phyloP scores from a whole-genome alignment of 768 basidiomycete species.

The Kwoniella dendrophila region DNA sequence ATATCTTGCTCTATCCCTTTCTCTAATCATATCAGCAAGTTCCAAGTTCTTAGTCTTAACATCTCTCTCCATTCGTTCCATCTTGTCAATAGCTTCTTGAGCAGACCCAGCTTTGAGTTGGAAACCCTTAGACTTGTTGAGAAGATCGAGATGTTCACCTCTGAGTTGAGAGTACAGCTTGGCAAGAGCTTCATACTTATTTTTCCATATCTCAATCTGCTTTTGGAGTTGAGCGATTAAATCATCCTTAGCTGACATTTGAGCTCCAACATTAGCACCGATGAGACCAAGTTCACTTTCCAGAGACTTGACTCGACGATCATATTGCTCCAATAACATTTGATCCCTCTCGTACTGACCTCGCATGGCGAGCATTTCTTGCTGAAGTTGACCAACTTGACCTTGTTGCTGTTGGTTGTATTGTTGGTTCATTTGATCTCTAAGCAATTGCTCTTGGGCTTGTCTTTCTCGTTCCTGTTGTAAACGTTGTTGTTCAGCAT shows the following conservation, averaged over 20 bases:
- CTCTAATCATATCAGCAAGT: conserved; percentile 97
- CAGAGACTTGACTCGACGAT: conserved; percentile 90
- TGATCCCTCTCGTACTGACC: conserved; percentile 98
- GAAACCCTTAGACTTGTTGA: conserved; percentile 94
- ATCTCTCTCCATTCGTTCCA: conserved; percentile 99
- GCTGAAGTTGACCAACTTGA: conserved; percentile 80
- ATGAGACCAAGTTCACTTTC: conserved; percentile 83
- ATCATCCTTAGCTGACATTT: conserved; percentile 89
- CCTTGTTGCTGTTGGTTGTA: conserved; percentile 66
- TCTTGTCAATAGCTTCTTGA: conserved; percentile 94
- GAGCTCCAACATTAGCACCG: conserved; percentile 74
- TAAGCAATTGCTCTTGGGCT: conserved; percentile 79
- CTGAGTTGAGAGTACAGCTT: conserved; percentile 98
- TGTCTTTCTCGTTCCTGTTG: conserved; percentile 84
- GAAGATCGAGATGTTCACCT: conserved; percentile 94
- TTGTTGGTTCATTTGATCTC: conserved; percentile 64
- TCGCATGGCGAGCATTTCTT: conserved; percentile 86
- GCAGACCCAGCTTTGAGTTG: conserved; percentile 98
- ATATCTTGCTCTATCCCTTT: conserved; percentile 92
- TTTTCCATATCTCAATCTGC: conserved; percentile 94
- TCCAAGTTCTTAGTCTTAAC: conserved; percentile 98
- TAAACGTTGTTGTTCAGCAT: conserved; percentile 80
- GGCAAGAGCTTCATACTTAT: conserved; percentile 97
- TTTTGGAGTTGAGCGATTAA: conserved; percentile 93
- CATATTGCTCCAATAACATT: conserved; percentile 95